A percentile compares a stretch with the other conserved stretches of the same genome.
Evolutionary conservation across 495 filamentous ascomycete species (phyloP).

Genomic region (Ascobolus immersus): DNA sequence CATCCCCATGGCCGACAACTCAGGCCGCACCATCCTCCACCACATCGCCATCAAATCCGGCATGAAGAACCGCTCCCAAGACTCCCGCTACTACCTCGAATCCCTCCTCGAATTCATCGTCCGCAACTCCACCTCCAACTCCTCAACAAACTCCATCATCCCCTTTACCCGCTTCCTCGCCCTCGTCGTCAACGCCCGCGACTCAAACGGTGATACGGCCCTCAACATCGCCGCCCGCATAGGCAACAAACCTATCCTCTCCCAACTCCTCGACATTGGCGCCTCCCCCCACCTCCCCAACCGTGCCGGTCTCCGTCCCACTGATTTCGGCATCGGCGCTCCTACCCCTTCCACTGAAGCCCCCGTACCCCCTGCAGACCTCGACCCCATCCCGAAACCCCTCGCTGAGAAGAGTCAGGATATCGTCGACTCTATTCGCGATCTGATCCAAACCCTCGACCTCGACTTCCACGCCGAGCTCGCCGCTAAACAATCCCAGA

Average conservation of each 20-base stretch:
- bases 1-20: slow-evolving; percentile 67
- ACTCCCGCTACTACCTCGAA: slow-evolving; percentile 81
- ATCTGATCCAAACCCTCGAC: slow-evolving; percentile 47
- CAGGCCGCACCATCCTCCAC: slow-evolving; percentile 75
- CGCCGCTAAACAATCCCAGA: slow-evolving; percentile 51
- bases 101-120: slow-evolving; percentile 82
- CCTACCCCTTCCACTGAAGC: slow-evolving; percentile 19
- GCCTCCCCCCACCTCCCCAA: slow-evolving; percentile 77
- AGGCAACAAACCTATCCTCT: slow-evolving; percentile 70
- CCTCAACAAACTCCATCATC: slow-evolving; percentile 14
- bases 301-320: slow-evolving; percentile 55
- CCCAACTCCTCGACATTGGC: slow-evolving; percentile 75
- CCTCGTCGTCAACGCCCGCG: slow-evolving; percentile 80
- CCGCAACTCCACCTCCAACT: slow-evolving; percentile 8
- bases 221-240: slow-evolving; percentile 79
- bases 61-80: slow-evolving; percentile 61
- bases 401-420: slow-evolving; percentile 24
- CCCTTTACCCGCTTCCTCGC: slow-evolving; percentile 67
- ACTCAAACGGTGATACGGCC: slow-evolving; percentile 81
- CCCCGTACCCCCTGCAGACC: slow-evolving; percentile 13
- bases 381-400: slow-evolving; percentile 11
- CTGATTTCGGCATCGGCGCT: slow-evolving; percentile 74
- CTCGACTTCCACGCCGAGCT: slow-evolving; percentile 49
- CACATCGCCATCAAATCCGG: slow-evolving; percentile 89
- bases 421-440: slow-evolving; percentile 40